These are phyloP conservation scores for Fusarium musae DNA, from an alignment of 2,329 filamentous ascomycete species.

Conservation along the genomic window DNA sequence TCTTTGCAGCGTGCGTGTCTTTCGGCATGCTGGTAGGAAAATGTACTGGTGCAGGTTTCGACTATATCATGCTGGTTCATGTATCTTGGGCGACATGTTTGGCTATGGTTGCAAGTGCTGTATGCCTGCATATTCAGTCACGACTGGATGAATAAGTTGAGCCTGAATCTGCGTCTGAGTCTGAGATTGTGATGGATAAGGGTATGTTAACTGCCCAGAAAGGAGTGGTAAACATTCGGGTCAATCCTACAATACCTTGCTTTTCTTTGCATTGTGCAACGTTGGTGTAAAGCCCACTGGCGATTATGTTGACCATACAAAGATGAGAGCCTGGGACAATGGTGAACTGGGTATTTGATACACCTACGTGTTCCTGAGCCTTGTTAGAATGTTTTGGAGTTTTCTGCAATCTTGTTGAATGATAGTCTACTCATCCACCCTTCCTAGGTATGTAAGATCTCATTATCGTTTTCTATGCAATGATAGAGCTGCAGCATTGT, in stretches of 20 bases:
- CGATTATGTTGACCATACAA: not conserved
- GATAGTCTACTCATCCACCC: not conserved
- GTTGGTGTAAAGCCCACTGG: not conserved
- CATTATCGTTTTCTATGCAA: constrained; percentile 2
- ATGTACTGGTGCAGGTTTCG: constrained; percentile 31
- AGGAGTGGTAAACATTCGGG: not conserved
- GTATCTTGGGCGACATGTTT: constrained; percentile 42
- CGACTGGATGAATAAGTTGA: constrained; percentile 12
- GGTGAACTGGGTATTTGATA: not conserved
- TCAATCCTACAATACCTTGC: not conserved
- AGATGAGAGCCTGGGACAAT: not conserved
- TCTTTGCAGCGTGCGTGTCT: constrained; percentile 35
- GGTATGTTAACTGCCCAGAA: constrained; percentile 10
- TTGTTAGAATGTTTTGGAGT: not conserved
- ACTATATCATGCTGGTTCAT: constrained; percentile 40
- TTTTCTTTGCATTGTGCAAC: not conserved
- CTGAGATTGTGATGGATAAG: not conserved
- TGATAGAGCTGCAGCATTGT: not conserved
- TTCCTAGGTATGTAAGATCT: not conserved
- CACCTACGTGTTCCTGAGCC: not conserved
- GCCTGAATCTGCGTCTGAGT: not conserved
- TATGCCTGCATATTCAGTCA: constrained; percentile 16
- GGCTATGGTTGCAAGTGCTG: constrained; percentile 38
- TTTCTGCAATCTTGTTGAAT: not conserved
- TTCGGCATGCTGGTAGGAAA: constrained; percentile 31